Evolutionary conservation across 2,329 filamentous ascomycete species (phyloP).

Genomic region (Xylariaceae sp.): DNA sequence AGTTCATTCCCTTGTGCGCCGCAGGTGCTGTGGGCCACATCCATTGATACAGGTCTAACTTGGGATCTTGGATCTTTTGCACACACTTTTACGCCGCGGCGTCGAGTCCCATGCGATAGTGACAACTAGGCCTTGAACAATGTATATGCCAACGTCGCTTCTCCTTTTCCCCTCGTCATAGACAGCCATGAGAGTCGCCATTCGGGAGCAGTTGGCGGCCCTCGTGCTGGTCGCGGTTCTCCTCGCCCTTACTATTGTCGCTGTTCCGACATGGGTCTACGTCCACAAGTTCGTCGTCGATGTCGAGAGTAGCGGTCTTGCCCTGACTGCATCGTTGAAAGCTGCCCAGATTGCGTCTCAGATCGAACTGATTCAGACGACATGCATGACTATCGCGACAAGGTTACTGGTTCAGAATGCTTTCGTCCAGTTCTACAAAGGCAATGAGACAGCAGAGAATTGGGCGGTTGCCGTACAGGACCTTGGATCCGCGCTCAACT

Average conservation of each 20-base stretch:
- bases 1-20: too few species aligned
- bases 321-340: constrained; percentile 84
- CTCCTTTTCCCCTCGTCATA: constrained; percentile 37
- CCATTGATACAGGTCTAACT: background rate
- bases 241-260: constrained; percentile 75
- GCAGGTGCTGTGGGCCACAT: background rate
- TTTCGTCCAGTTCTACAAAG: constrained; percentile 57
- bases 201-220: constrained; percentile 83
- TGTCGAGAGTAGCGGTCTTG: constrained; percentile 66
- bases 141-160: constrained; percentile 38
- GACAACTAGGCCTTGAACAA: constrained; percentile 32
- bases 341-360: constrained; percentile 80
- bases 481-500: constrained; percentile 71
- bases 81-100: background rate
- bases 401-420: constrained; percentile 64
- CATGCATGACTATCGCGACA: constrained; percentile 73
- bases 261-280: constrained; percentile 74
- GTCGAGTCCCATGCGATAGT: constrained; percentile 15
- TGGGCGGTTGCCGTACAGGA: constrained; percentile 69
- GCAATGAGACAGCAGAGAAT: constrained; percentile 61
- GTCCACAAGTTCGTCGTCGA: constrained; percentile 60
- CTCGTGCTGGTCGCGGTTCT: constrained; percentile 79
- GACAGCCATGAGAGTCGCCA: constrained; percentile 77
- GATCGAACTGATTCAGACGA: constrained; percentile 78
- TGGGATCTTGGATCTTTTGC: constrained; percentile 1